Evolutionary conservation across 805 yeast species (phyloP).

Genomic region (Kregervanrija pseudodelftensis): DNA sequence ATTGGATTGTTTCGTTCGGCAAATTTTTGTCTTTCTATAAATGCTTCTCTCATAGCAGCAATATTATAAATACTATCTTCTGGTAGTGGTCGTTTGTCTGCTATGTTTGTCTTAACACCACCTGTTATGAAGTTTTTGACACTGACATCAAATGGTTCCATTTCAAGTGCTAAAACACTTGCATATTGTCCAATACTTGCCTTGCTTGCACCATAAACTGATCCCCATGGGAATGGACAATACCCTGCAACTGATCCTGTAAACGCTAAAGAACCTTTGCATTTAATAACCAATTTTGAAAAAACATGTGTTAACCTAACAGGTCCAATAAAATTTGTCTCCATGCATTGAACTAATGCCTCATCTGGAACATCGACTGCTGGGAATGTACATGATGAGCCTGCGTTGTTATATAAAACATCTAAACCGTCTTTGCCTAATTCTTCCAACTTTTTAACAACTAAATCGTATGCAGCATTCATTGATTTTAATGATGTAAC

Average conservation of each 20-base stretch:
- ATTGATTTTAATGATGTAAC: conserved; percentile 49
- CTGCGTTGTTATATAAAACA: conserved; percentile 64
- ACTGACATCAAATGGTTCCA: conserved; percentile 65
- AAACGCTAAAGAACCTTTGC: conserved; percentile 63
- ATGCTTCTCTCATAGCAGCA: conserved; percentile 43
- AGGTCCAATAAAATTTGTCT: conserved; percentile 68
- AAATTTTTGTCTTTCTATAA: conserved; percentile 49
- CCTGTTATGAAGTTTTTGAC: conserved; percentile 70
- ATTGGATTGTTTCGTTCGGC: conserved; percentile 54
- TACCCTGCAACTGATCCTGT: conserved; percentile 70
- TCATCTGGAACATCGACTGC: conserved; percentile 55
- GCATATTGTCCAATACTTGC: conserved; percentile 76
- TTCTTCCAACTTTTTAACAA: conserved; percentile 20
- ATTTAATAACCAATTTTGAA: conserved; percentile 35
- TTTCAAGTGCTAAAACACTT: conserved; percentile 51
- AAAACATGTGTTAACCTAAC: conserved; percentile 57
- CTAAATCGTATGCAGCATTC: conserved; percentile 32
- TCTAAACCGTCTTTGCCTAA: conserved; percentile 36
- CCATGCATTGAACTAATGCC: conserved; percentile 41
- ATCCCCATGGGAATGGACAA: conserved; percentile 63
- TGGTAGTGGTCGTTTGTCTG: conserved; percentile 57
- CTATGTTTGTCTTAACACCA: conserved; percentile 66
- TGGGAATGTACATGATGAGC: conserved; percentile 54
- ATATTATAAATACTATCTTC: conserved; percentile 44
- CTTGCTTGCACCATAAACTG: conserved; percentile 59